phyloP scores from a whole-genome alignment of 345 rosid genomes.

The Rhizophora mangle region DNA sequence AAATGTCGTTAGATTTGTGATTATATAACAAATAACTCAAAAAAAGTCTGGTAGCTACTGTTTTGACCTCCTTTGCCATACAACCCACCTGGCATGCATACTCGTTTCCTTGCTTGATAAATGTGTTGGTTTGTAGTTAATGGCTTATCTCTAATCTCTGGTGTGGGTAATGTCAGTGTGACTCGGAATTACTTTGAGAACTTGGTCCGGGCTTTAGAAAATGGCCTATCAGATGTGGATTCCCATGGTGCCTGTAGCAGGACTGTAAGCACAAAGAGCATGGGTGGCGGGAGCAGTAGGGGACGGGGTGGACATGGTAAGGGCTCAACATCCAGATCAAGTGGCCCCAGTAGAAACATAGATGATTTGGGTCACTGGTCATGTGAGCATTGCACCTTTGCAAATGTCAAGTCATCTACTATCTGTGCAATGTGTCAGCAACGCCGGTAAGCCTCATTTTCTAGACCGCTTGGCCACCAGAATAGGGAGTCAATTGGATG shows the following conservation, averaged over 20 bases:
- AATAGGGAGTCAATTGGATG: constrained; percentile 6
- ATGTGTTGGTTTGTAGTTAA: no score
- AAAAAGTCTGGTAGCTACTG: not conserved
- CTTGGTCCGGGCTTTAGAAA: constrained; percentile 74
- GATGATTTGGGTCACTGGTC: constrained; percentile 68
- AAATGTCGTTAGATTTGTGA: not conserved
- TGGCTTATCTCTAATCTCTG: not conserved
- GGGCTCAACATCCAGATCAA: constrained; percentile 55
- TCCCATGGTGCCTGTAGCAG: constrained; percentile 51
- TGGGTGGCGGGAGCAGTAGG: constrained; percentile 27
- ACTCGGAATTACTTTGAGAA: constrained; percentile 83
- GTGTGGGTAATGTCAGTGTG: constrained; percentile 43
- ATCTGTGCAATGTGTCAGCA: constrained; percentile 73
- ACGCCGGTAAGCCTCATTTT: constrained; percentile 25
- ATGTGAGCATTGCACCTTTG: constrained; percentile 71
- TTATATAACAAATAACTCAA: not conserved
- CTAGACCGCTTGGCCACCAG: not conserved
- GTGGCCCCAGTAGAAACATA: constrained; percentile 40
- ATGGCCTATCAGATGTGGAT: constrained; percentile 75
- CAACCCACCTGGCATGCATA: not conserved
- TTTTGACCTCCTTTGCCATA: not conserved
- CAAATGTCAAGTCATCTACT: constrained; percentile 49
- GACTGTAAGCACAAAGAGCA: constrained; percentile 47
- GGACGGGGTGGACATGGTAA: constrained; percentile 32
- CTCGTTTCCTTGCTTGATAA: not conserved